A percentile compares a stretch with the other conserved stretches of the same genome.
These are phyloP conservation scores for Pelargonium citronellum DNA, from an alignment of 441 rosid species.

Conservation along the genomic window DNA sequence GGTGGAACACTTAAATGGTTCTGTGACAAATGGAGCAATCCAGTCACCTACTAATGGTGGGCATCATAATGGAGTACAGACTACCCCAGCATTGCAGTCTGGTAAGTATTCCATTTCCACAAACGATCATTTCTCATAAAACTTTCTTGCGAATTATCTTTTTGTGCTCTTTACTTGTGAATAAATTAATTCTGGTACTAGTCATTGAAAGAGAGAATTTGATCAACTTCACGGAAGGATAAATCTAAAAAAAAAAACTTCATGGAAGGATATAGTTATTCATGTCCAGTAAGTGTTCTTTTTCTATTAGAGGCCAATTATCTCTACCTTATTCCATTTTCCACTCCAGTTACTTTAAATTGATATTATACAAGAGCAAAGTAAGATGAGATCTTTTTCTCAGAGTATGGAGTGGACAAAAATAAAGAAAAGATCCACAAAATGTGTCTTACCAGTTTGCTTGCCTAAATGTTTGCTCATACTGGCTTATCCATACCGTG, in stretches of 20 bases:
- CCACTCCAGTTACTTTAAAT: too few species aligned
- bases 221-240: too few species aligned
- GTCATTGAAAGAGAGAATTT: neutral
- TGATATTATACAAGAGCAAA: too few species aligned
- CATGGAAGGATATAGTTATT: neutral
- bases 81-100: constrained; percentile 20
- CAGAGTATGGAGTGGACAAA: too few species aligned
- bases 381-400: too few species aligned
- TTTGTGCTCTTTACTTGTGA: neutral
- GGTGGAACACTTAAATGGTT: constrained; percentile 23
- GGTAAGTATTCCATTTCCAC: constrained; percentile 16
- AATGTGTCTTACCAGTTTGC: neutral
- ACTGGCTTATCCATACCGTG: neutral
- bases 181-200: neutral
- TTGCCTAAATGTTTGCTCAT: neutral
- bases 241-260: too few species aligned
- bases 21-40: constrained; percentile 25
- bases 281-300: neutral
- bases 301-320: neutral
- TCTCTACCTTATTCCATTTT: neutral
- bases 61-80: constrained; percentile 20
- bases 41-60: constrained; percentile 27
- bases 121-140: neutral
- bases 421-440: neutral
- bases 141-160: neutral